These are phyloP conservation scores for Silybum marianum DNA, from an alignment of 129 eudicot genomes.

Conservation along the genomic window DNA sequence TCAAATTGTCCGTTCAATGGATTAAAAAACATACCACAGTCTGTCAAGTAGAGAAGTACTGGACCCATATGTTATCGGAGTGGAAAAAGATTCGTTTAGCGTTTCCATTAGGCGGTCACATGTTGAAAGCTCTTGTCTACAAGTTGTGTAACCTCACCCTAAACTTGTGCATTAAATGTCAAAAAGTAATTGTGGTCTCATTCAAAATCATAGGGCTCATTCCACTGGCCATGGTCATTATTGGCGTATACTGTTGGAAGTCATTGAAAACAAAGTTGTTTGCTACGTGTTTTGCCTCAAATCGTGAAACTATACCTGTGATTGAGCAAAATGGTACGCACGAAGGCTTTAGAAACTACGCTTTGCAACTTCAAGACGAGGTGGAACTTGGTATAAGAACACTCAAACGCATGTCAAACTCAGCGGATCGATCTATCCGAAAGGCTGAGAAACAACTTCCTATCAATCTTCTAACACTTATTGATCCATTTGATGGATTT, in stretches of 20 bases:
- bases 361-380: conserved; percentile 36
- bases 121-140: background rate
- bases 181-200: conserved; percentile 12
- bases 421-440: conserved; percentile 16
- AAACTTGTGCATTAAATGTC: conserved; percentile 19
- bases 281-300: background rate
- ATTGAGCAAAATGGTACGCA: background rate
- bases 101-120: background rate
- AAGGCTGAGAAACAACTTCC: conserved; percentile 28
- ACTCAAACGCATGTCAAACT: conserved; percentile 7
- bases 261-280: background rate
- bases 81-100: conserved; percentile 25
- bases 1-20: too few relatives aligned
- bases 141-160: background rate
- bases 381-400: conserved; percentile 11
- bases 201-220: conserved; percentile 12
- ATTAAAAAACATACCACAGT: background rate
- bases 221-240: background rate
- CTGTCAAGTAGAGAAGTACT: conserved; percentile 21
- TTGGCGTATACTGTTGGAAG: background rate
- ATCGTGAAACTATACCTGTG: background rate
- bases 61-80: conserved; percentile 30
- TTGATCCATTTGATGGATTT: conserved; percentile 10
- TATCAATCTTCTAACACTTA: conserved; percentile 15
- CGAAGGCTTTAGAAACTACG: background rate